Conservation (phyloP, 257 asterid genomes). For the Coffea canephora region DNA sequence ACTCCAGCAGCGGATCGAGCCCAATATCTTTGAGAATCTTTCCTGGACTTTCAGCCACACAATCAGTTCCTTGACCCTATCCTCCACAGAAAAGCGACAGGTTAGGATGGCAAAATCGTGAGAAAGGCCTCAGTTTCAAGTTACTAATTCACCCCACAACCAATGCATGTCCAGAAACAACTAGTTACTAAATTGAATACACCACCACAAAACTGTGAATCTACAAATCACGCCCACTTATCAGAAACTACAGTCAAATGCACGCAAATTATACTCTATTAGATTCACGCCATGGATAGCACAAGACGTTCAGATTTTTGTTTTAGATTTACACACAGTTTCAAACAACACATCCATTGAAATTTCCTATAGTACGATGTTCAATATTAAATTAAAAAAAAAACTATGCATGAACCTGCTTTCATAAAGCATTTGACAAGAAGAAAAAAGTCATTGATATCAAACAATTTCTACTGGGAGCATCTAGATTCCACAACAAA, state of each 20-base stretch:
- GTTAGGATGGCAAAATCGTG: conserved; percentile 5
- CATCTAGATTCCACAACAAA: not conserved
- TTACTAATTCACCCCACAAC: not conserved
- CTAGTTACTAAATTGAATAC: not conserved
- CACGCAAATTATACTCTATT: not conserved
- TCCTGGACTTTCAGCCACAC: conserved; percentile 19
- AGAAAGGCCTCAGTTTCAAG: not conserved
- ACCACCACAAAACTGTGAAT: not conserved
- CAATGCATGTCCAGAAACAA: not conserved
- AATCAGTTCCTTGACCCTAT: conserved; percentile 29
- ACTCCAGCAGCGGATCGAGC: conserved; percentile 33
- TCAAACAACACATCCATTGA: not conserved
- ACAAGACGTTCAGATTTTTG: not conserved
- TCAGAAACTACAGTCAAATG: not conserved
- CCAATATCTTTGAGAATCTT: conserved; percentile 35
- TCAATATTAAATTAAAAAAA: not conserved
- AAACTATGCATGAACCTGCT: not conserved
- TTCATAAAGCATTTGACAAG: not conserved
- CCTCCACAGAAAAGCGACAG: conserved; percentile 4
- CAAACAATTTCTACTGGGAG: not conserved
- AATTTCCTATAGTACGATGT: not conserved
- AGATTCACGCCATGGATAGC: not conserved
- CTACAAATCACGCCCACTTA: not conserved
- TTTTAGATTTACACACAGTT: not conserved
- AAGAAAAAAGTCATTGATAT: not conserved